phyloP scores from a whole-genome alignment of 2,329 filamentous ascomycete genomes.

The Lachnellula occidentalis region DNA sequence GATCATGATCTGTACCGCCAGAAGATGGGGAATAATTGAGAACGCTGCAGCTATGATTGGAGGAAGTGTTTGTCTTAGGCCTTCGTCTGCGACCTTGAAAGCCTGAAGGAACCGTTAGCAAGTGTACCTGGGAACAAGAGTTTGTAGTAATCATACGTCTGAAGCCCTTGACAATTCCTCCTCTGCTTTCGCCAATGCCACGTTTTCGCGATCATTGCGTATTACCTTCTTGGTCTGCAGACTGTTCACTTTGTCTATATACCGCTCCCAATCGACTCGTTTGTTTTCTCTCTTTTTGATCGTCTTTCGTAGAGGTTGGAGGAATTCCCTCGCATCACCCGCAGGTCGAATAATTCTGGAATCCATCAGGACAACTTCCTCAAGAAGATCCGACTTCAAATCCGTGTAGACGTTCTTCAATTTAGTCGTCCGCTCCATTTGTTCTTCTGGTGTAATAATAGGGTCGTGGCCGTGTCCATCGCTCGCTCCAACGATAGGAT shows the following conservation, averaged over 20 bases:
- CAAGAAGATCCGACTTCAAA: slow-evolving; percentile 63
- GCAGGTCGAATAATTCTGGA: slow-evolving; percentile 64
- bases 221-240: slow-evolving; percentile 61
- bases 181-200: slow-evolving; percentile 64
- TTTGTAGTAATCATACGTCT: slow-evolving; percentile 44
- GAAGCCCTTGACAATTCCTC: slow-evolving; percentile 59
- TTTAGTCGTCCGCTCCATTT: slow-evolving; percentile 58
- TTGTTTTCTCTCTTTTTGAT: slow-evolving; percentile 83
- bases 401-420: slow-evolving; percentile 65
- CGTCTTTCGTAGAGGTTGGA: slow-evolving; percentile 71
- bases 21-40: slow-evolving; percentile 66
- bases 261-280: slow-evolving; percentile 75
- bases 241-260: slow-evolving; percentile 64
- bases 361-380: slow-evolving; percentile 68
- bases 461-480: slow-evolving; percentile 50
- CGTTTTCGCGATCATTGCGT: slow-evolving; percentile 68
- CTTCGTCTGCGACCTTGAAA: slow-evolving; percentile 69
- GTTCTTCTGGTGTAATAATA: slow-evolving; percentile 54
- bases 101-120: slow-evolving; percentile 41
- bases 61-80: slow-evolving; percentile 66
- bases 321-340: slow-evolving; percentile 59
- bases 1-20: slow-evolving; percentile 65
- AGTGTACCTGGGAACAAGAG: background rate
- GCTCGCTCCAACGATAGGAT: slow-evolving; percentile 65
- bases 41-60: slow-evolving; percentile 66